Conservation (phyloP, 2,329 filamentous ascomycete genomes). For the Cercospora citrullina region DNA sequence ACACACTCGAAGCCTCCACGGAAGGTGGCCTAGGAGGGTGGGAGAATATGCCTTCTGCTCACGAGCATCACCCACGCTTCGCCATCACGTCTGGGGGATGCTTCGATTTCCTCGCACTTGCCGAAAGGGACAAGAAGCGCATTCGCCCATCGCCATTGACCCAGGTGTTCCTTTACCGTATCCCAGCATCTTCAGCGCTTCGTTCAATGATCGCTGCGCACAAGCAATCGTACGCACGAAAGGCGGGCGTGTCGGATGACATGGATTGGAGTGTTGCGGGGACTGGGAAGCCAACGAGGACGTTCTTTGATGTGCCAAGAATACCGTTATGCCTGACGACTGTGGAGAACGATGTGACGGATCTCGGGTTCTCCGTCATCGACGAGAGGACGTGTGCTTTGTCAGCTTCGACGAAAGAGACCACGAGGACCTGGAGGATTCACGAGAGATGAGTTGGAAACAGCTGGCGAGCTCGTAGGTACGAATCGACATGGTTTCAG, state of each 20-base stretch:
- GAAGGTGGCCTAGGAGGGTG: slow-evolving; percentile 33
- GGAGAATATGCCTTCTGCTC: slow-evolving; percentile 38
- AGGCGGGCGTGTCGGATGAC: slow-evolving; percentile 7
- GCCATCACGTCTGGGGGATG: slow-evolving; percentile 25
- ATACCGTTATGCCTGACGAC: slow-evolving; percentile 36
- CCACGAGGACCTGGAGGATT: slow-evolving; percentile 31
- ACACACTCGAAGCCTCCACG: slow-evolving; percentile 29
- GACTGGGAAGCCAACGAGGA: not conserved
- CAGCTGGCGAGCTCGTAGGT: not conserved
- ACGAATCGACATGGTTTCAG: not conserved
- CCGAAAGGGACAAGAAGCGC: slow-evolving; percentile 37
- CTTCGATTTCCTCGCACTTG: slow-evolving; percentile 32
- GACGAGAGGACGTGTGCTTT: slow-evolving; percentile 23
- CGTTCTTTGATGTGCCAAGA: slow-evolving; percentile 20
- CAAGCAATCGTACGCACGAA: slow-evolving; percentile 5
- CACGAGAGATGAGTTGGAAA: slow-evolving; percentile 22
- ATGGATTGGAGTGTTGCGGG: not conserved
- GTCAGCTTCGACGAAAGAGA: slow-evolving; percentile 29
- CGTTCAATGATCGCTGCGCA: slow-evolving; percentile 15
- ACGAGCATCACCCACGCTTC: slow-evolving; percentile 37
- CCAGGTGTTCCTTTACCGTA: slow-evolving; percentile 36
- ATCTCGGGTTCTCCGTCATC: slow-evolving; percentile 27
- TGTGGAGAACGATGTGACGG: slow-evolving; percentile 31
- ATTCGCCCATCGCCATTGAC: slow-evolving; percentile 31
- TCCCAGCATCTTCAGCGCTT: slow-evolving; percentile 29